phyloP scores from a whole-genome alignment of 1,284 basidiomycete species.

The Tranzscheliella williamsii region DNA sequence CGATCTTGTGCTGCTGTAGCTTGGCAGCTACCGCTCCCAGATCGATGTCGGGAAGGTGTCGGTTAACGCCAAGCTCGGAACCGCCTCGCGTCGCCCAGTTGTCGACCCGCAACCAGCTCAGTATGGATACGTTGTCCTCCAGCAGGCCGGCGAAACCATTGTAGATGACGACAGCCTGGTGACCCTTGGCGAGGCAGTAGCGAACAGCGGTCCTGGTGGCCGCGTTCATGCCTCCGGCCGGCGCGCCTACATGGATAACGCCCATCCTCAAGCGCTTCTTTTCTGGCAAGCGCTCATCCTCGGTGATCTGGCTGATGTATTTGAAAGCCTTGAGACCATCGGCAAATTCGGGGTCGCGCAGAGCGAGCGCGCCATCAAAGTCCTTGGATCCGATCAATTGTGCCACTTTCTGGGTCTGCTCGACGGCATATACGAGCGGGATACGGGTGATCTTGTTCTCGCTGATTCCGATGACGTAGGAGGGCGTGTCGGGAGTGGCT shows the following conservation, averaged over 20 bases:
- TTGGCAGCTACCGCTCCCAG: slow-evolving; percentile 79
- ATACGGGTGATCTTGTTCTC: slow-evolving; percentile 94
- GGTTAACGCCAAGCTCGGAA: slow-evolving; percentile 97
- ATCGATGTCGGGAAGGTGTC: slow-evolving; percentile 80
- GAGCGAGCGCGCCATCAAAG: slow-evolving; percentile 82
- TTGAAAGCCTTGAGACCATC: slow-evolving; percentile 85
- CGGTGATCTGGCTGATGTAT: slow-evolving; percentile 62
- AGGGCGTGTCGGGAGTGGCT: slow-evolving; percentile 84
- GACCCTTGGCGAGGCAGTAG: slow-evolving; percentile 88
- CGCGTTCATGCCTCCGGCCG: slow-evolving; percentile 98
- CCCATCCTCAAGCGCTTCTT: slow-evolving; percentile 71
- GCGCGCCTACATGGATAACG: slow-evolving; percentile 93
- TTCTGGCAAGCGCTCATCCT: slow-evolving; percentile 69
- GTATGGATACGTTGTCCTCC: slow-evolving; percentile 80
- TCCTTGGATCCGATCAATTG: slow-evolving; percentile 80
- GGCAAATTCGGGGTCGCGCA: slow-evolving; percentile 87
- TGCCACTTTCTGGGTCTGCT: slow-evolving; percentile 79
- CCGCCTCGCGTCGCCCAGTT: slow-evolving; percentile 94
- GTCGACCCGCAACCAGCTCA: slow-evolving; percentile 96
- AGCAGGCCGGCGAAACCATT: slow-evolving; percentile 94
- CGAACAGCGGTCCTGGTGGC: slow-evolving; percentile 91
- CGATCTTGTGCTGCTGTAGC: slow-evolving; percentile 82
- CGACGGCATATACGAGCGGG: slow-evolving; percentile 88
- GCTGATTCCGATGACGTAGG: slow-evolving; percentile 93
- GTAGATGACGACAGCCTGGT: slow-evolving; percentile 85